A percentile compares a stretch with the other conserved stretches of the same genome.
Evolutionary conservation across 176 grass and related monocot genomes (phyloP).

Genomic region (Ampelocalamus luodianensis): DNA sequence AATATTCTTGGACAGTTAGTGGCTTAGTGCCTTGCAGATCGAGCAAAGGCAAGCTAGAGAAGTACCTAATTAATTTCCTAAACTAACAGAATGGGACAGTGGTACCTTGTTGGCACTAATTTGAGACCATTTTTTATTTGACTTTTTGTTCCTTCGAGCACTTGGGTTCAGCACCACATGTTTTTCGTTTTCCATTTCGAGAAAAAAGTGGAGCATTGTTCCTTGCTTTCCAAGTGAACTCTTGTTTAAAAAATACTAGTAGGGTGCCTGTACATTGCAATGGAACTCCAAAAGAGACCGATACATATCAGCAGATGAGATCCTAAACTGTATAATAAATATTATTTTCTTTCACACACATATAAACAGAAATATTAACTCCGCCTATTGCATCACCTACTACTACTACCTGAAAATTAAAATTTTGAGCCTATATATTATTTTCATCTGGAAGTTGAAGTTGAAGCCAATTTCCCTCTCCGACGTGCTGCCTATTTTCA

Average conservation of each 20-base stretch:
- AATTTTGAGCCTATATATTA: too few species aligned
- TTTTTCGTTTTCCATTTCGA: conserved; percentile 28
- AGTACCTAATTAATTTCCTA: neutral
- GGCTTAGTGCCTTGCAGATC: conserved; percentile 26
- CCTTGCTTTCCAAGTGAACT: conserved; percentile 31
- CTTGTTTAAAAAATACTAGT: neutral
- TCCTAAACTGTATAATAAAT: too few species aligned
- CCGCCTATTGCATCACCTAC: too few species aligned
- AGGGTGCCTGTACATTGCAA: too few species aligned
- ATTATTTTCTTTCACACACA: too few species aligned
- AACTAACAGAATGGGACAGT: conserved; percentile 14
- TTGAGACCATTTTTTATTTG: neutral
- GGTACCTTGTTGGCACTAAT: conserved; percentile 12
- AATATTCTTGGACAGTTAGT: neutral
- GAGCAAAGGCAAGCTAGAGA: conserved; percentile 35
- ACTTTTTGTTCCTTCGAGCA: conserved; percentile 23
- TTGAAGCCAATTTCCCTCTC: too few species aligned
- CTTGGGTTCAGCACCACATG: conserved; percentile 13
- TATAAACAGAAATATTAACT: too few species aligned
- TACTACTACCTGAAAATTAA: too few species aligned
- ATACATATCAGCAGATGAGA: too few species aligned
- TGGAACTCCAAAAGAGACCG: too few species aligned
- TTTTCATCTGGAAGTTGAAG: too few species aligned
- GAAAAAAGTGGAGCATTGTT: neutral
- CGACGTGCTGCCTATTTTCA: too few species aligned